These are phyloP conservation scores for Dissophora globulifera DNA, from an alignment of 192 early-diverging fungal species.

Conservation along the genomic window DNA sequence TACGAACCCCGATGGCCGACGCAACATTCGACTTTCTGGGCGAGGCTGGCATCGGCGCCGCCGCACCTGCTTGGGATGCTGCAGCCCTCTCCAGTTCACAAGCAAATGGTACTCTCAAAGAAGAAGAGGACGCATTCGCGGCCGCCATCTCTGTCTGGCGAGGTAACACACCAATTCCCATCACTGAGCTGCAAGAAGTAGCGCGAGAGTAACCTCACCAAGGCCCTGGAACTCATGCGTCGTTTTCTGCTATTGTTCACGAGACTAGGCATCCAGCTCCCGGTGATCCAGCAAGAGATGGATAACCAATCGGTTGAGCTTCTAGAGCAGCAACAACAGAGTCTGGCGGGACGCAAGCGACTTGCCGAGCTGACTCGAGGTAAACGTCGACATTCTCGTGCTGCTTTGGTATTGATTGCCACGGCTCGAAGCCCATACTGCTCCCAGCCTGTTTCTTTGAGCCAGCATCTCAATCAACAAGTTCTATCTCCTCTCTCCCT, in stretches of 20 bases:
- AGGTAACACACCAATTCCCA: slow-evolving; percentile 7
- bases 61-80: not conserved
- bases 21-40: slow-evolving; percentile 50
- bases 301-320: slow-evolving; percentile 82
- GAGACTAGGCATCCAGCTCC: slow-evolving; percentile 71
- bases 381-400: no score
- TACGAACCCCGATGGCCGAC: no score
- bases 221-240: no score
- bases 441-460: no score
- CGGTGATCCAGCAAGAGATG: slow-evolving; percentile 73
- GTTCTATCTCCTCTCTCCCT: no score
- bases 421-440: no score
- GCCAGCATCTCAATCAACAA: no score
- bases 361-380: slow-evolving; percentile 91
- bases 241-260: not conserved
- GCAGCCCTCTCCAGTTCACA: no score
- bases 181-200: not conserved
- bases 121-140: slow-evolving; percentile 48
- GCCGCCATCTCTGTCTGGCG: slow-evolving; percentile 45
- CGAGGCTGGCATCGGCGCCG: slow-evolving; percentile 23
- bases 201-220: not conserved
- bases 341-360: slow-evolving; percentile 77
- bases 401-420: no score
- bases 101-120: slow-evolving; percentile 9
- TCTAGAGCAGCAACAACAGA: slow-evolving; percentile 87